Percentiles rank a stretch among this genome's conserved stretches.
These are phyloP conservation scores for Zygotorulaspora mrakii DNA, from an alignment of 1,139 yeast species.

Conservation along the genomic window DNA sequence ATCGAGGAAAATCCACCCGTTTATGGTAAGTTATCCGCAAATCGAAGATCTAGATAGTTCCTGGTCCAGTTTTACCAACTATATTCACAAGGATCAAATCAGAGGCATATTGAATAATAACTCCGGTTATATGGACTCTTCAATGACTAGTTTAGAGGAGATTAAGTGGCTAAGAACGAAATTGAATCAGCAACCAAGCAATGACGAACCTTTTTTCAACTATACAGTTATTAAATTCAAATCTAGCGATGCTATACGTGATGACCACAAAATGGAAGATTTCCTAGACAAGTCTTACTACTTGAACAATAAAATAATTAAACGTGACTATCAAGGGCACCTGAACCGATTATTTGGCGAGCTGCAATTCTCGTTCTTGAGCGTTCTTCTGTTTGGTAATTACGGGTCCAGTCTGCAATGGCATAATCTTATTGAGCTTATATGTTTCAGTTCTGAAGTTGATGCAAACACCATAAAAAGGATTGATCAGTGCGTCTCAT, in stretches of 20 bases:
- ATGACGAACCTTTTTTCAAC: constrained; percentile 32
- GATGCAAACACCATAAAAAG: constrained; percentile 20
- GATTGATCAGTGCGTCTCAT: constrained; percentile 33
- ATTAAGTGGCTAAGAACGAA: constrained; percentile 36
- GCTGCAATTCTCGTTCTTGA: constrained; percentile 40
- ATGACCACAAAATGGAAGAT: constrained; percentile 39
- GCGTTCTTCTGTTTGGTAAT: constrained; percentile 42
- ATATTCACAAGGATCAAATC: constrained; percentile 22
- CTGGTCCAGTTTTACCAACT: constrained; percentile 24
- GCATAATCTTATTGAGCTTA: constrained; percentile 40
- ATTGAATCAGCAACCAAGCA: constrained; percentile 22
- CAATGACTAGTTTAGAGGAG: constrained; percentile 43
- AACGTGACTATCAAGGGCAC: constrained; percentile 24
- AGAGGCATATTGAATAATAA: constrained; percentile 6
- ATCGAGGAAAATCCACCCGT: constrained; percentile 15
- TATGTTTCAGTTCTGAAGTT: constrained; percentile 33
- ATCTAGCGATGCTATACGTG: constrained; percentile 37
- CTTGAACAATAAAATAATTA: constrained; percentile 34
- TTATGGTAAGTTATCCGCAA: constrained; percentile 26
- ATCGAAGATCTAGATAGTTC: constrained; percentile 19
- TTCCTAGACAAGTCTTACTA: constrained; percentile 46
- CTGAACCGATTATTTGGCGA: constrained; percentile 39
- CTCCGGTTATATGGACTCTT: constrained; percentile 34
- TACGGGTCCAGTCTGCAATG: constrained; percentile 46
- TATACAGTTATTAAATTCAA: constrained; percentile 41